Evolutionary conservation across 345 rosid genomes (phyloP).

Genomic region (Hypericum androsaemum): DNA sequence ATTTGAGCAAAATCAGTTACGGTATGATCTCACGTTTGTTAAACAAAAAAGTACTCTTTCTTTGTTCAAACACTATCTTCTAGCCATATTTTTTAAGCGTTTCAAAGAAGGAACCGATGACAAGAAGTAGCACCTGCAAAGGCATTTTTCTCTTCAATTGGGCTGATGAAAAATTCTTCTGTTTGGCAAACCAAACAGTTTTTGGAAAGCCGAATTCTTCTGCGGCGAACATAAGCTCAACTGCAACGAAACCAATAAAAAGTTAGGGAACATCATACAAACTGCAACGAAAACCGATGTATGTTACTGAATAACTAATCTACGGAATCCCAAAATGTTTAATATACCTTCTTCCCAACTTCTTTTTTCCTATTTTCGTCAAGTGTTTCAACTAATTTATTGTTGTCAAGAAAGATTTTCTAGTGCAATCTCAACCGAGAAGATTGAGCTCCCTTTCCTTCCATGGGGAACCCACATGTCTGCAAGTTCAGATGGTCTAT

Average conservation of each 20-base stretch:
- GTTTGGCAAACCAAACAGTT: conserved; percentile 75
- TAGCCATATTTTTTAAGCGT: too few species aligned
- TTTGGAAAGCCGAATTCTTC: conserved; percentile 64
- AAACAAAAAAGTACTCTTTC: too few species aligned
- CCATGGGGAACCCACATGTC: conserved; percentile 70
- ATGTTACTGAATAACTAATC: too few species aligned
- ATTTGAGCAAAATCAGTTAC: not conserved
- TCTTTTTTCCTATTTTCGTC: conserved; percentile 86
- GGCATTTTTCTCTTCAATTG: conserved; percentile 77
- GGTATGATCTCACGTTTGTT: too few species aligned
- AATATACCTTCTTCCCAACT: conserved; percentile 80
- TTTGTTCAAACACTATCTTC: too few species aligned
- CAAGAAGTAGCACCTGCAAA: conserved; percentile 45
- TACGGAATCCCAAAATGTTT: not conserved
- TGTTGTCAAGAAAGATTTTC: conserved; percentile 73
- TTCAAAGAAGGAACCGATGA: conserved; percentile 6
- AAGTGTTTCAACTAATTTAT: conserved; percentile 61
- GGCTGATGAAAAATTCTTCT: conserved; percentile 73
- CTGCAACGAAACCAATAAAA: conserved; percentile 28
- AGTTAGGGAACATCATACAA: too few species aligned
- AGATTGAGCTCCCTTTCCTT: conserved; percentile 78
- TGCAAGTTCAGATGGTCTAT: conserved; percentile 56
- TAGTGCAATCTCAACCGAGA: conserved; percentile 66
- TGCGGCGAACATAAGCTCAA: conserved; percentile 71
- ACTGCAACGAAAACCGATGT: too few species aligned